Conservation (phyloP, 2,329 filamentous ascomycete species). For the Davidsoniella neocaledoniae region DNA sequence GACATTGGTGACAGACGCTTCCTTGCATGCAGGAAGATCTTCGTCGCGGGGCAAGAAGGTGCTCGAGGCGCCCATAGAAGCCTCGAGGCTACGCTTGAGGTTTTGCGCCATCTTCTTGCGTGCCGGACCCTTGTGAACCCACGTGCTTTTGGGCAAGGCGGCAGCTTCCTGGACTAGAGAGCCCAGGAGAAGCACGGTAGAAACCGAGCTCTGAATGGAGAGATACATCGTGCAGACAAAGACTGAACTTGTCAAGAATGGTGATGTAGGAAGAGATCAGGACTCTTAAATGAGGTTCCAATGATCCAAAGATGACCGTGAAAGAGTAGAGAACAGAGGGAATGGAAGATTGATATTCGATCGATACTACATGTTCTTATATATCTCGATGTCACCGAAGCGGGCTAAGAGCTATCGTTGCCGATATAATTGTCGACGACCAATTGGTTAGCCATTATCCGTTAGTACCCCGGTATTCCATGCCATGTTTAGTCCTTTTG, state of each 20-base stretch:
- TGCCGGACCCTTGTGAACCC: constrained; percentile 11
- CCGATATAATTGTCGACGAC: too few relatives aligned
- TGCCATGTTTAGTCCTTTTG: too few relatives aligned
- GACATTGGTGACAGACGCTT: constrained; percentile 13
- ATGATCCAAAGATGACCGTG: too few relatives aligned
- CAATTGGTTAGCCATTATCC: too few relatives aligned
- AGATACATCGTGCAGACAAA: neutral
- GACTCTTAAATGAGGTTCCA: too few relatives aligned
- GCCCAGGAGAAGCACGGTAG: constrained; percentile 7
- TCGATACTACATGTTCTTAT: too few relatives aligned
- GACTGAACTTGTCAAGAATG: neutral
- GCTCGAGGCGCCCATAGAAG: neutral
- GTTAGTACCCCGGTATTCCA: too few relatives aligned
- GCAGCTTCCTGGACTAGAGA: constrained; percentile 1
- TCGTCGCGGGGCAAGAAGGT: neutral
- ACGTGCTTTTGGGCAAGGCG: constrained; percentile 7
- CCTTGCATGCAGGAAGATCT: constrained; percentile 9
- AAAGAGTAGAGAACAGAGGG: too few relatives aligned
- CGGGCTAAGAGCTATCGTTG: too few relatives aligned
- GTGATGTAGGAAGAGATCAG: neutral
- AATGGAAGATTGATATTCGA: too few relatives aligned
- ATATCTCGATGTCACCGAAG: too few relatives aligned
- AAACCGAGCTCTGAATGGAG: neutral
- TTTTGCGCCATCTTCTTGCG: constrained; percentile 11
- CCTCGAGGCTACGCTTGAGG: constrained; percentile 8